Conservation (phyloP, 225 moss, liverwort and hornwort species). For the Bryum argenteum region DNA sequence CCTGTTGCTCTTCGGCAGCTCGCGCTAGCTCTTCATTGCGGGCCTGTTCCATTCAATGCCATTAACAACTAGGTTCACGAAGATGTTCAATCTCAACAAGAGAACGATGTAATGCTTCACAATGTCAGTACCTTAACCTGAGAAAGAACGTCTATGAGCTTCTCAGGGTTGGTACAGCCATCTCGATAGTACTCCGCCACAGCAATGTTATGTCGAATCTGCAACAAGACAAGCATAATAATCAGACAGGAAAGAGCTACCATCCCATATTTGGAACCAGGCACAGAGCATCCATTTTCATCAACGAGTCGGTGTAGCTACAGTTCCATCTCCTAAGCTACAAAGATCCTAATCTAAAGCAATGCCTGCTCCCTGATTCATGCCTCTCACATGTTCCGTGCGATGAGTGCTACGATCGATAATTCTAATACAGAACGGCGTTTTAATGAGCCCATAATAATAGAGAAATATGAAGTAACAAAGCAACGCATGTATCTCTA, state of each 20-base stretch:
- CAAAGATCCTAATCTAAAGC: neutral
- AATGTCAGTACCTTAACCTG: slow-evolving; percentile 75
- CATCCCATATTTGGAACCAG: neutral
- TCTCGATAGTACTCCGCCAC: slow-evolving; percentile 91
- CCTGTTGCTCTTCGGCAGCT: slow-evolving; percentile 85
- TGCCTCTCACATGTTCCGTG: neutral
- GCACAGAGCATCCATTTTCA: neutral
- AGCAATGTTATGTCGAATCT: slow-evolving; percentile 97
- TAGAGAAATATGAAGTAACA: neutral
- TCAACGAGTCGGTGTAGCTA: neutral
- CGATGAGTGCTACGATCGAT: neutral
- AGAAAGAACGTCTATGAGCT: slow-evolving; percentile 76
- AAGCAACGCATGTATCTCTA: no score
- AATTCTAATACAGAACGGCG: neutral
- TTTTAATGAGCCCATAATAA: neutral
- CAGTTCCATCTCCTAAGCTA: neutral
- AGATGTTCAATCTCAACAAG: neutral
- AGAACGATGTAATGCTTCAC: neutral
- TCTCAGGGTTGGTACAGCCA: slow-evolving; percentile 86
- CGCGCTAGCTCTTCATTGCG: slow-evolving; percentile 91
- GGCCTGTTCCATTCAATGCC: slow-evolving; percentile 43
- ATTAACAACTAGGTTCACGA: neutral
- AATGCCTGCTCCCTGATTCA: slow-evolving; percentile 9
- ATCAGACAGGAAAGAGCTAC: slow-evolving; percentile 18
- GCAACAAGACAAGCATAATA: slow-evolving; percentile 27